Evolutionary conservation across 139 green algal species (phyloP).

Genomic region (Desmodesmus armatus): DNA sequence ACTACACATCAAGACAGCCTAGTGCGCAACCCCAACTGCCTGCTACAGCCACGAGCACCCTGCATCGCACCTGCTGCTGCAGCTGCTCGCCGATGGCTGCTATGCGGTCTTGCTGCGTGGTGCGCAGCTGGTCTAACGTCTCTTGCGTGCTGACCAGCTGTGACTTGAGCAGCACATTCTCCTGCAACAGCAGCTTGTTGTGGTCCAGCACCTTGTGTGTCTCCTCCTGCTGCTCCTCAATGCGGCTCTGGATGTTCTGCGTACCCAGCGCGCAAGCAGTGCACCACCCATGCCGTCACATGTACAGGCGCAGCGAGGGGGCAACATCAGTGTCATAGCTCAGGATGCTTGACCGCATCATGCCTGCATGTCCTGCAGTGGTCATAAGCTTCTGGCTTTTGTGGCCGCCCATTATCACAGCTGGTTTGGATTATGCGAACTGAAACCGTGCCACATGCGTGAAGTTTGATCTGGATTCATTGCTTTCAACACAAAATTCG

Average conservation of each 20-base stretch:
- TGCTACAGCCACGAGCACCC: neutral
- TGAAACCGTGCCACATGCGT: too few species aligned
- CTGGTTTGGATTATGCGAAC: too few species aligned
- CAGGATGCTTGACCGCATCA: neutral
- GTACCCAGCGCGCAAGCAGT: too few species aligned
- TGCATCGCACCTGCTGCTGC: neutral
- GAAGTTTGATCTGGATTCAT: too few species aligned
- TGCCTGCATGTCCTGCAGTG: neutral
- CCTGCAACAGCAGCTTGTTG: neutral
- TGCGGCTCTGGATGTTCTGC: neutral
- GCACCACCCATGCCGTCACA: neutral
- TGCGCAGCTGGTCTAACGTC: neutral
- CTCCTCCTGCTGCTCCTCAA: neutral
- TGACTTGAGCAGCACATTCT: constrained; percentile 32
- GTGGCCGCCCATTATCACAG: neutral
- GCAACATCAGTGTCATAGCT: neutral
- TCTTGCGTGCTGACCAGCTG: neutral
- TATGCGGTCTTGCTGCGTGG: neutral
- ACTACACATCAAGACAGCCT: neutral
- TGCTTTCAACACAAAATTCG: too few species aligned
- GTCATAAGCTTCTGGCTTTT: neutral
- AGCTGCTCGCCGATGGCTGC: neutral
- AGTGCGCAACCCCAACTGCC: neutral
- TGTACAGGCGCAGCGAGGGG: constrained; percentile 4
- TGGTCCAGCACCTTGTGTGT: neutral